Percentiles rank a stretch among this genome's conserved stretches.
These are phyloP conservation scores for Rhododendron molle DNA, from an alignment of 148 eudicot species.

Conservation along the genomic window DNA sequence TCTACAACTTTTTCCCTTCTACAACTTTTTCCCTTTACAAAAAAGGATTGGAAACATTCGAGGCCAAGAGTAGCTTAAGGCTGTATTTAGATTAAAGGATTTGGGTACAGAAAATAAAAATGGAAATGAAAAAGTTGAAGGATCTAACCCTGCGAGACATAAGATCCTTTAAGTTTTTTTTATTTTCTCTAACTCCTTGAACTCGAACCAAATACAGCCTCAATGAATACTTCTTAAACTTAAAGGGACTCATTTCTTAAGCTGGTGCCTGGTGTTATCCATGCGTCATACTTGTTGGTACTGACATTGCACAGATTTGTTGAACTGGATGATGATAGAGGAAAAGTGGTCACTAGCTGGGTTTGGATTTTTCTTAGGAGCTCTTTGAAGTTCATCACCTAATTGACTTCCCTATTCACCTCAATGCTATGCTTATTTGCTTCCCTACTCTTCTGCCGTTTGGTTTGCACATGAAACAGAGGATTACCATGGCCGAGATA, in stretches of 20 bases:
- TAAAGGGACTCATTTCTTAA: neutral
- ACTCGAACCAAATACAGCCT: neutral
- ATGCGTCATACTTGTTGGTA: neutral
- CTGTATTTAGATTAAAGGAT: neutral
- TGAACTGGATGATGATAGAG: neutral
- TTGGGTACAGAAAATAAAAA: neutral
- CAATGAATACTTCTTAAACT: neutral
- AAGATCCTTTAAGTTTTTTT: neutral
- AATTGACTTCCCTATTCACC: neutral
- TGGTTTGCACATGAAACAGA: conserved; percentile 38
- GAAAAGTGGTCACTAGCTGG: neutral
- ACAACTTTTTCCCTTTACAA: neutral
- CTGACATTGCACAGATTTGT: neutral
- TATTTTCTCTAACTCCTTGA: neutral
- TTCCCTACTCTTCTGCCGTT: neutral
- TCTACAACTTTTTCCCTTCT: neutral
- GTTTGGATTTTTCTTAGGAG: neutral
- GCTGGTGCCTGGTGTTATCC: neutral
- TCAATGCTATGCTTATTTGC: neutral
- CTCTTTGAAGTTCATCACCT: neutral
- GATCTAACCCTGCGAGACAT: neutral
- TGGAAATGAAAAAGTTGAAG: neutral
- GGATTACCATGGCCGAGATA: conserved; percentile 82
- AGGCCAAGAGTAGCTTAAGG: neutral
- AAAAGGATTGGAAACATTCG: neutral